Evolutionary conservation across 257 asterid genomes (phyloP), one percentile per base, ranked within the genome.

Genomic region (Petunia axillaris): DNA sequence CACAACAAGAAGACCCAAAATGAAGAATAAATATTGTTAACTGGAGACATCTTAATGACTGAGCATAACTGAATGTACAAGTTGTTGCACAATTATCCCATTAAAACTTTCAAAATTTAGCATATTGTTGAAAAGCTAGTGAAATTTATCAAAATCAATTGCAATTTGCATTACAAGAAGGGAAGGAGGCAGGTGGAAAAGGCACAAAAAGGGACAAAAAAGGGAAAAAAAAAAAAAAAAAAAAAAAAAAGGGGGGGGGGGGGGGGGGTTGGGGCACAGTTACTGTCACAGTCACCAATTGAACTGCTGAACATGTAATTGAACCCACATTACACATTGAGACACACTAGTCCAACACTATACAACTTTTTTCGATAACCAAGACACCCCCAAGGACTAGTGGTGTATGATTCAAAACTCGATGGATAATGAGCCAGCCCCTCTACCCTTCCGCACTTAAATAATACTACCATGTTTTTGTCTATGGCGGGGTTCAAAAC

Each of bases 301-400:
- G 77, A 59, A 25, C 77, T 15, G 48, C 43, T 70, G 41, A 70
- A 70, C 59, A 46, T 46, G 59, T 46, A 50, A 52, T 52, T 52
- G 57, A 52, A 10, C 1, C 57, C 57, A 52, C 11, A 15, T 52
- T 10, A 52, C 15, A 52, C 57, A 52, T 52, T 52, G 14, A 52
- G 57, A 52, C 57, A 10, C 57, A 4, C 3, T 52, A 52, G 15
- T 15, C 57, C 57, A 8, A 52, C 57, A 52, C 57, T 15, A 52
- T 52, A 52, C 15, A 3, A 52, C 25, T 25, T 25, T 25, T 25
- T 25, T 25, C 25, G 25, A 25, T 25, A 25, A 25, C 25, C 25
- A 25, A 25, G 25, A 25, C 0, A 25, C 25, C 25, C 25, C 25
- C 25, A 25, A 25, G 25, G 25, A 25, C 25, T 25, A 25, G 25